Percentiles rank a stretch among this genome's conserved stretches.
phyloP scores from a whole-genome alignment of 768 basidiomycete genomes.

The Auriculariales sp. region DNA sequence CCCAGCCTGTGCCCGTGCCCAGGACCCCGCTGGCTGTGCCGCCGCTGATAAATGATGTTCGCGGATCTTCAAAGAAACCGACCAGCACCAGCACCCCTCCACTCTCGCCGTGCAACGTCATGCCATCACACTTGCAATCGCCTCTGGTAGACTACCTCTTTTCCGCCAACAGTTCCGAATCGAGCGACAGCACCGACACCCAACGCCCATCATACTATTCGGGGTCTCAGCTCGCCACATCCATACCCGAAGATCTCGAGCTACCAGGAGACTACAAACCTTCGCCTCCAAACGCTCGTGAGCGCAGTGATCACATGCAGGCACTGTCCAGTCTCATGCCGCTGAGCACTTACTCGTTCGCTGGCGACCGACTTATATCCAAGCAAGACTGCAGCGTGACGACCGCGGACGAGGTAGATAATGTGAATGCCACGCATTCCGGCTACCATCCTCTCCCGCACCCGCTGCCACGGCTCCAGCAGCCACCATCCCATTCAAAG shows the following conservation, averaged over 20 bases:
- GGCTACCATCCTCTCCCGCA: background rate
- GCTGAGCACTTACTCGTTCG: conserved; percentile 4
- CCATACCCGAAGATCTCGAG: conserved; percentile 4
- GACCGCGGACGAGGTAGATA: conserved; percentile 11
- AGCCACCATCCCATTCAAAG: conserved; percentile 21
- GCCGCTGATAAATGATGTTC: conserved; percentile 18
- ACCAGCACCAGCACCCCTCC: conserved; percentile 20
- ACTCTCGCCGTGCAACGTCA: conserved; percentile 27
- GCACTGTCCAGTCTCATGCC: no score
- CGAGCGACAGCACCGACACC: no score
- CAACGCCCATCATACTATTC: conserved; percentile 25
- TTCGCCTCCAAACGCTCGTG: background rate
- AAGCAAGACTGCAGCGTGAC: conserved; percentile 2
- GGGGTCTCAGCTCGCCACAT: conserved; percentile 25
- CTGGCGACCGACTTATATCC: conserved; percentile 5
- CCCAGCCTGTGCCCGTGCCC: background rate
- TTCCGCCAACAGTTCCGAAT: no score
- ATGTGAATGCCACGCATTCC: conserved; percentile 17
- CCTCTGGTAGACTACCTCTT: no score
- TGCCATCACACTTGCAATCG: conserved; percentile 36
- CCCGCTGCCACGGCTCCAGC: conserved; percentile 19
- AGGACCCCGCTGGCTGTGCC: conserved; percentile 41
- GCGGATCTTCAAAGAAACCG: conserved; percentile 6
- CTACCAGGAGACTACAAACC: background rate
- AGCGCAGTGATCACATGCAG: conserved; percentile 7